Evolutionary conservation across 2,329 filamentous ascomycete species (phyloP), one percentile per base, ranked within the genome.

Genomic region (Sporothrix schenckii): DNA sequence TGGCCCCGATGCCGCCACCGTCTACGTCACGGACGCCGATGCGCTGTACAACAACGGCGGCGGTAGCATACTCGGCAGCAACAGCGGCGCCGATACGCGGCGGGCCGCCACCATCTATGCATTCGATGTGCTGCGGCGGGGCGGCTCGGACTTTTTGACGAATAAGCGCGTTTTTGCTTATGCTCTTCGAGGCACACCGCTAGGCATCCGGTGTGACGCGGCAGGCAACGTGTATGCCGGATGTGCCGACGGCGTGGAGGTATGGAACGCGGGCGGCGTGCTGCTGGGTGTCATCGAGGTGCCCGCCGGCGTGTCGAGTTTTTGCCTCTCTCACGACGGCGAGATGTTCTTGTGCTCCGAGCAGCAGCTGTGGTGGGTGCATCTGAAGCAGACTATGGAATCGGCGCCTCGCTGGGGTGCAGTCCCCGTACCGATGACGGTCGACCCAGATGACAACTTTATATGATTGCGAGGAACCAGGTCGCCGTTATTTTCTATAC

Each of bases 151-250:
- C 0, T 84, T 83, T 67, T 77, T 87, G 13, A 74, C 75, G 0
- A 86, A 87, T 74, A 81, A 81, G 63, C 82, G 84, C 30, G 75
- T 87, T 0, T 88, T 89, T 73, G 82, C 86, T 1, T 84, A 82
- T 72, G 81, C 82, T 0, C 79, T 81, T 47, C 77, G 77, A 0
- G 84, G 84, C 0, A 79, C 83, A 6, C 84, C 86, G 0, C 79
- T 74, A 71, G 80, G 77, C 39, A 79, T 85, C 56, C 76, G 77
- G 52, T 83, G 81, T 68, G 83, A 84, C 72, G 56, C 70, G 1
- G 68, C 74, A 5, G 83, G 83, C 1, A 83, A 84, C 71, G 80
- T 86, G 1, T 86, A 83, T 73, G 78, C 80, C 52, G 83, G 81
- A 0, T 83, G 82, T 70, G 80, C 79, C 3, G 84, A 84, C 70